Conservation (phyloP, 2,329 filamentous ascomycete species). For the Hymenoscyphus albidus region DNA sequence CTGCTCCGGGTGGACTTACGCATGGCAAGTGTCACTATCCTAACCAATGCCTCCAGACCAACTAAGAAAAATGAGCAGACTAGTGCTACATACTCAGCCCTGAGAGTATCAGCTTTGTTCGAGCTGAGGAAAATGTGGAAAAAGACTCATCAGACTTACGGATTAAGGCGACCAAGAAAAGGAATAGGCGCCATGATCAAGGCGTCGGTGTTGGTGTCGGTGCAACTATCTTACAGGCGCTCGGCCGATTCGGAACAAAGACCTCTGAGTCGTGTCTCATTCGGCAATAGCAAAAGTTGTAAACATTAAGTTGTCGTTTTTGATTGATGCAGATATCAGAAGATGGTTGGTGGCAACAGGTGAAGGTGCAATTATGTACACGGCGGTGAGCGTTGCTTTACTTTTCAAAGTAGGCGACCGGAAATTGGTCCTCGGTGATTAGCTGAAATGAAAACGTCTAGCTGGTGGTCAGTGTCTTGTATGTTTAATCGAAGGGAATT, state of each 20-base stretch:
- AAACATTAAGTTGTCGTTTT: not conserved
- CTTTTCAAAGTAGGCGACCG: not conserved
- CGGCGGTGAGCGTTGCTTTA: not conserved
- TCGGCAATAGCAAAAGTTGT: not conserved
- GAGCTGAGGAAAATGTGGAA: not conserved
- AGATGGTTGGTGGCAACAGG: not conserved
- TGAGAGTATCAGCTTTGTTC: conserved; percentile 35
- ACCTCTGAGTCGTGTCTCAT: not conserved
- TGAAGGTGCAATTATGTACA: not conserved
- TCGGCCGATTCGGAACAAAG: not conserved
- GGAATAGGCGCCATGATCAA: conserved; percentile 38
- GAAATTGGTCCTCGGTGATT: conserved; percentile 1
- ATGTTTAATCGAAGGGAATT: not conserved
- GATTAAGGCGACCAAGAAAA: conserved; percentile 41
- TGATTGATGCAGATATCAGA: not conserved
- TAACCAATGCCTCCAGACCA: conserved; percentile 74
- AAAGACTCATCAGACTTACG: conserved; percentile 31
- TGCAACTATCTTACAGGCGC: conserved; percentile 2
- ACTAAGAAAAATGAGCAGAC: conserved; percentile 80
- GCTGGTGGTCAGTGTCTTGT: not conserved
- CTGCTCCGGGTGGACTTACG: conserved; percentile 46
- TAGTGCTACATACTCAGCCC: conserved; percentile 83
- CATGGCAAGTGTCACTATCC: conserved; percentile 81
- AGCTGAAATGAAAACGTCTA: not conserved
- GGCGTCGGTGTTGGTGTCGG: not conserved